Evolutionary conservation across 176 grass and related monocot species (phyloP).

Genomic region (Juncus effusus): DNA sequence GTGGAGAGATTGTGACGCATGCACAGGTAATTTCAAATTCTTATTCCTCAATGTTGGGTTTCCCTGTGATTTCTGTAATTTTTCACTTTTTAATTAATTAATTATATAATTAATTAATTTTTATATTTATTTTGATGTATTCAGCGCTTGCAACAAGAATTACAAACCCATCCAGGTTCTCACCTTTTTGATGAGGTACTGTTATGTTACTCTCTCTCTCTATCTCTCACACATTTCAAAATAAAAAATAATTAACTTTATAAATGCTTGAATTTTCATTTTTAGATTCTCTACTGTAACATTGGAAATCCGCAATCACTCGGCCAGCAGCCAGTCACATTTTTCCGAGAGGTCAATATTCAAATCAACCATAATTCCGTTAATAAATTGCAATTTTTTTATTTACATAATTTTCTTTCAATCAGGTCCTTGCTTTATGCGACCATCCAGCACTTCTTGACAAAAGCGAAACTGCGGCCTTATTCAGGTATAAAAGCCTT

Average conservation of each 20-base stretch:
- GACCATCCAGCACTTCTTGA: slow-evolving; percentile 79
- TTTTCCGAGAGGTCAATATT: slow-evolving; percentile 79
- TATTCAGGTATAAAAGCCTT: slow-evolving; percentile 62
- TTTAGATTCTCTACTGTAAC: slow-evolving; percentile 83
- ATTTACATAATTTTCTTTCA: slow-evolving; percentile 16
- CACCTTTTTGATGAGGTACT: slow-evolving; percentile 88
- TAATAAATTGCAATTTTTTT: slow-evolving; percentile 28
- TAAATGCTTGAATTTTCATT: slow-evolving; percentile 19
- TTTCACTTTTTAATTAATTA: not conserved
- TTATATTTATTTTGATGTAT: slow-evolving; percentile 35
- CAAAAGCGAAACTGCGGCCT: slow-evolving; percentile 78
- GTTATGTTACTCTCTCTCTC: not conserved
- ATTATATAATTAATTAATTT: slow-evolving; percentile 23
- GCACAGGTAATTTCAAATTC: slow-evolving; percentile 55
- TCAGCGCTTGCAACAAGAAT: slow-evolving; percentile 79
- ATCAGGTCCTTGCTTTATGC: slow-evolving; percentile 72
- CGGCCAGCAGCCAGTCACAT: slow-evolving; percentile 86
- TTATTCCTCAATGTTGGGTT: not conserved
- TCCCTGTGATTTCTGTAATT: too few species aligned
- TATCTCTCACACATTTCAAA: not conserved
- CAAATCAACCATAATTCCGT: slow-evolving; percentile 16
- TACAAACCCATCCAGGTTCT: slow-evolving; percentile 64
- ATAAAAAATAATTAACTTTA: not conserved
- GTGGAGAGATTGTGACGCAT: slow-evolving; percentile 82
- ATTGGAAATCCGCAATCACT: slow-evolving; percentile 96